Percentiles rank a stretch among this genome's conserved stretches.
Evolutionary conservation across 2,329 filamentous ascomycete species (phyloP).

Genomic region (Colletotrichum chlorophyti): DNA sequence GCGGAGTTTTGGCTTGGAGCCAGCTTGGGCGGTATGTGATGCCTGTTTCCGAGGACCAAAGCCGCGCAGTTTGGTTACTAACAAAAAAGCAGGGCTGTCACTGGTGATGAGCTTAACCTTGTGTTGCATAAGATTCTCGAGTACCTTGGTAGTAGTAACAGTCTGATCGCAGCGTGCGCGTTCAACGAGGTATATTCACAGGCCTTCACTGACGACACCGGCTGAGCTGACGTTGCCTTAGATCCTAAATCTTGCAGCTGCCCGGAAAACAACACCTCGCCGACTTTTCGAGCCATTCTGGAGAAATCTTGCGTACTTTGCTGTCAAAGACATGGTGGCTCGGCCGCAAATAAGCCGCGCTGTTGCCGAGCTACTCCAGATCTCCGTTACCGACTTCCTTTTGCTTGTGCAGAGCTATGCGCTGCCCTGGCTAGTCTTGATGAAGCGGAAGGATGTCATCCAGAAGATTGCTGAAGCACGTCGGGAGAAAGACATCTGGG

Average conservation of each 20-base stretch:
- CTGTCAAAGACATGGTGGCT: slow-evolving; percentile 80
- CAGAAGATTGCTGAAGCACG: slow-evolving; percentile 81
- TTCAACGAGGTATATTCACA: slow-evolving; percentile 72
- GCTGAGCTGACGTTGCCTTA: slow-evolving; percentile 22
- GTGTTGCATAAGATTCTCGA: slow-evolving; percentile 84
- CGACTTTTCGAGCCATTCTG: slow-evolving; percentile 87
- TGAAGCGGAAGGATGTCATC: slow-evolving; percentile 78
- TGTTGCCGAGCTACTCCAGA: slow-evolving; percentile 81
- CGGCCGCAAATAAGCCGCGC: slow-evolving; percentile 83
- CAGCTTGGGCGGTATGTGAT: slow-evolving; percentile 72
- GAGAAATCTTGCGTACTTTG: slow-evolving; percentile 81
- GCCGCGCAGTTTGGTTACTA: slow-evolving; percentile 5
- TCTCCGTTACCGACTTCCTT: slow-evolving; percentile 77
- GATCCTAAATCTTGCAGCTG: slow-evolving; percentile 74
- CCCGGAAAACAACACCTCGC: slow-evolving; percentile 65
- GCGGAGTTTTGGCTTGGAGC: slow-evolving; percentile 85
- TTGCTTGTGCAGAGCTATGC: slow-evolving; percentile 80
- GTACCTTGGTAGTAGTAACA: slow-evolving; percentile 84
- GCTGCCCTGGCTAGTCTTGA: slow-evolving; percentile 84
- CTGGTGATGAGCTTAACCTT: slow-evolving; percentile 85
- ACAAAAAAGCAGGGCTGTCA: slow-evolving; percentile 61
- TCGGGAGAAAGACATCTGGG: slow-evolving; percentile 69
- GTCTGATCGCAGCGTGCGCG: slow-evolving; percentile 79
- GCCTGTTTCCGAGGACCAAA: background rate
- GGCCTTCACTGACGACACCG: slow-evolving; percentile 1